Evolutionary conservation across 106 monocot genomes (phyloP).

Genomic region (Dactylorhiza incarnata): DNA sequence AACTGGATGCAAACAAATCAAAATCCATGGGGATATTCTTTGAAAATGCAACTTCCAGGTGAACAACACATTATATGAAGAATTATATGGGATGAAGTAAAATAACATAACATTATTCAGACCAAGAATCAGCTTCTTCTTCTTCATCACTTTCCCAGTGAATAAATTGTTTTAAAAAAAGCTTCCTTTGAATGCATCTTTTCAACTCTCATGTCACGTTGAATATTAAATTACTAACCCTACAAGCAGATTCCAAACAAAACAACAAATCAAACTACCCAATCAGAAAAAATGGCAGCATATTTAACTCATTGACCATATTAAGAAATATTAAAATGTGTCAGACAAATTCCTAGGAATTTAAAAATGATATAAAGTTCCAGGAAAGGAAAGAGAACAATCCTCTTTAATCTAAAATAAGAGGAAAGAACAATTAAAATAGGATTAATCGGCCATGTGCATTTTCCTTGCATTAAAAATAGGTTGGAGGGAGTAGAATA

Average conservation of each 20-base stretch:
- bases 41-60: not conserved
- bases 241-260: not conserved
- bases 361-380: conserved; percentile 3
- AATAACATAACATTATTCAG: not conserved
- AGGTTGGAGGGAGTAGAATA: not conserved
- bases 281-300: not conserved
- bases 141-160: not conserved
- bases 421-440: not conserved
- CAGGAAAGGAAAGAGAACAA: conserved; percentile 3
- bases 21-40: not conserved
- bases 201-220: not conserved
- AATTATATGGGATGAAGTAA: not conserved
- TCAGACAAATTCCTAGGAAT: not conserved
- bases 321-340: not conserved
- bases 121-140: not conserved
- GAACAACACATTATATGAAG: not conserved
- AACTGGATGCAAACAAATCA: not conserved
- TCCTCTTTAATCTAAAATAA: not conserved
- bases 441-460: conserved; percentile 5
- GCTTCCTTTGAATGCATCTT: not conserved
- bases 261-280: not conserved
- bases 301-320: not conserved
- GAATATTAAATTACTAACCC: not conserved
- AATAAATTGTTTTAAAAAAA: not conserved
- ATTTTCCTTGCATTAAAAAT: not conserved